Percentiles rank a stretch among this genome's conserved stretches.
Evolutionary conservation across 768 basidiomycete genomes (phyloP).

Genomic region (Kwoniella sp.): DNA sequence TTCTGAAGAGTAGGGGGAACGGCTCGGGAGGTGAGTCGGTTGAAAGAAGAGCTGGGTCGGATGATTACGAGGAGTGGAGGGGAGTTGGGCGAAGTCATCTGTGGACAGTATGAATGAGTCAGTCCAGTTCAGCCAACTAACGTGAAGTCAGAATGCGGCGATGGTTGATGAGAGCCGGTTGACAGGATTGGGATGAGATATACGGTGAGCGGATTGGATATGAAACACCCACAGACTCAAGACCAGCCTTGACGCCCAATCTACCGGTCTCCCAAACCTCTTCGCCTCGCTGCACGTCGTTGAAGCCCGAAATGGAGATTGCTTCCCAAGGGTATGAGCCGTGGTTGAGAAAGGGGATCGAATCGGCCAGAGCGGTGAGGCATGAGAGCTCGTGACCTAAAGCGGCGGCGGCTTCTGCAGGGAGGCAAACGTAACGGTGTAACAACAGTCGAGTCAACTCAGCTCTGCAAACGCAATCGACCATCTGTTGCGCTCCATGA

Average conservation of each 20-base stretch:
- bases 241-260: constrained; percentile 45
- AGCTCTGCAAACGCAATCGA: too few relatives aligned
- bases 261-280: constrained; percentile 46
- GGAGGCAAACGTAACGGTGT: background rate
- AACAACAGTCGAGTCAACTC: background rate
- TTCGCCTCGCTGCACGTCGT: constrained; percentile 28
- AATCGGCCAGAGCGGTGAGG: constrained; percentile 48
- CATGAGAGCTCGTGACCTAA: constrained; percentile 47
- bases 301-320: constrained; percentile 46
- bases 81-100: constrained; percentile 50
- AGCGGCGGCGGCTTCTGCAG: constrained; percentile 46
- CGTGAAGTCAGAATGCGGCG: background rate
- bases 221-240: constrained; percentile 38
- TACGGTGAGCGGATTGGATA: background rate
- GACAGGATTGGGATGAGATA: background rate
- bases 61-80: constrained; percentile 53
- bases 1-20: constrained; percentile 14
- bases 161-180: background rate
- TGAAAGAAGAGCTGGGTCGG: constrained; percentile 31
- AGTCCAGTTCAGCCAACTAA: background rate
- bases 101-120: background rate
- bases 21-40: constrained; percentile 18
- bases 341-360: constrained; percentile 38
- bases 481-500: too few relatives aligned
- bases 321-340: constrained; percentile 44